Percentiles rank a stretch among this genome's conserved stretches.
phyloP scores from a whole-genome alignment of 257 asterid species.

The Rauvolfia tetraphylla region DNA sequence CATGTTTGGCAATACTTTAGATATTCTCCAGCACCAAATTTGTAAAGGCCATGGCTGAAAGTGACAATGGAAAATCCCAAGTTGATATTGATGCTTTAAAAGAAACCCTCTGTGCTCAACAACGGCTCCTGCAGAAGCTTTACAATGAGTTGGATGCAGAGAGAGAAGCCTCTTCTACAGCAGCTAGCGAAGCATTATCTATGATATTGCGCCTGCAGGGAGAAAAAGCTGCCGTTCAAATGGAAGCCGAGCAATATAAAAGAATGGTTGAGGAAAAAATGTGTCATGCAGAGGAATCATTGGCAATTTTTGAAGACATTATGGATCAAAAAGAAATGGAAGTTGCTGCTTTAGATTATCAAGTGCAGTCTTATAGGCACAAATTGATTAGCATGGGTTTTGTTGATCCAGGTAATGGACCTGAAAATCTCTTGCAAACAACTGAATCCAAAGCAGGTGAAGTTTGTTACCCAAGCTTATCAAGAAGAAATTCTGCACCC shows the following conservation, averaged over 20 bases:
- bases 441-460: slow-evolving; percentile 37
- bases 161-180: slow-evolving; percentile 78
- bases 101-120: slow-evolving; percentile 75
- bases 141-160: slow-evolving; percentile 83
- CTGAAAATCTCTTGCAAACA: slow-evolving; percentile 53
- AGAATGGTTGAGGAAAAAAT: slow-evolving; percentile 83
- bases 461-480: slow-evolving; percentile 23
- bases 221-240: slow-evolving; percentile 74
- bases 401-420: slow-evolving; percentile 47
- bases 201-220: slow-evolving; percentile 84
- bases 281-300: slow-evolving; percentile 79
- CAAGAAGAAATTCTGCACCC: slow-evolving; percentile 57
- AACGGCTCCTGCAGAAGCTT: slow-evolving; percentile 68
- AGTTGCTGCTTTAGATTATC: slow-evolving; percentile 65
- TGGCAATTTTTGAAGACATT: slow-evolving; percentile 72
- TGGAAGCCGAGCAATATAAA: slow-evolving; percentile 94
- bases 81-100: slow-evolving; percentile 45
- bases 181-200: slow-evolving; percentile 79
- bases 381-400: slow-evolving; percentile 67
- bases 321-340: slow-evolving; percentile 88
- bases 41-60: slow-evolving; percentile 41
- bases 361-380: slow-evolving; percentile 69
- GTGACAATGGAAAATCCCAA: slow-evolving; percentile 29
- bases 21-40: not conserved
- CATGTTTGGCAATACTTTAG: not conserved